Evolutionary conservation across 257 asterid species (phyloP), one percentile per base, ranked within the genome.

Genomic region (Paraleonurus japonicus): DNA sequence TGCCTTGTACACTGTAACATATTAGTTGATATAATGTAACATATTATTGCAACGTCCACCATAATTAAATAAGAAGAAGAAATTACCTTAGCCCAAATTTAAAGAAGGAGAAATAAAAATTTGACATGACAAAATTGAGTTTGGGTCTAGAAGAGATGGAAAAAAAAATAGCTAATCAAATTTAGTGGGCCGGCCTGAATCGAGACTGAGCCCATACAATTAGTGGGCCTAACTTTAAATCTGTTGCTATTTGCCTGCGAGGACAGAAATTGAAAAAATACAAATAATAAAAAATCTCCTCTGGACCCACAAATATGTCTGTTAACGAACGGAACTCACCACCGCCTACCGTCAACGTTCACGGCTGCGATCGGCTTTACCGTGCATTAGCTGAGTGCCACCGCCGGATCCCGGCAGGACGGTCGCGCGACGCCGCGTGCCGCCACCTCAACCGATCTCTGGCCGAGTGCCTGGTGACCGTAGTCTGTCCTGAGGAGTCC

Each of bases 391-490:
- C 81, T 59, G 87, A 86, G 16, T 92, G 97, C 84, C 91, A 92
- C 87, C 86, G 89, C 58, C 89, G 91, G 74, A 75, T 84, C 41
- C 88, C 90, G 16, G 81, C 85, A 2, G 96, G 96, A 0, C 83
- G 74, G 20, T 70, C 83, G 61, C 85, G 98, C 13, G 86, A 84
- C 57, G 81, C 91, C 32, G 95, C 95, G 6, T 90, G 98, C 85
- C 92, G 92, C 79, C 96, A 86, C 80, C 82, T 90, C 69, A 92
- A 88, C 60, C 91, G 89, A 33, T 83, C 96, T 10, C 66, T 90
- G 19, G 98, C 97, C 11, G 80, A 83, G 82, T 92, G 98, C 74
- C 76, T 92, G 58, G 89, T 92, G 83, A 81, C 89, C 37, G 73
- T 70, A 45, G 86, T 82, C 32, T 92, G 97, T 63, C 98, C 93